phyloP scores from a whole-genome alignment of 208 protist genomes.

The Trypanosoma melophagium region DNA sequence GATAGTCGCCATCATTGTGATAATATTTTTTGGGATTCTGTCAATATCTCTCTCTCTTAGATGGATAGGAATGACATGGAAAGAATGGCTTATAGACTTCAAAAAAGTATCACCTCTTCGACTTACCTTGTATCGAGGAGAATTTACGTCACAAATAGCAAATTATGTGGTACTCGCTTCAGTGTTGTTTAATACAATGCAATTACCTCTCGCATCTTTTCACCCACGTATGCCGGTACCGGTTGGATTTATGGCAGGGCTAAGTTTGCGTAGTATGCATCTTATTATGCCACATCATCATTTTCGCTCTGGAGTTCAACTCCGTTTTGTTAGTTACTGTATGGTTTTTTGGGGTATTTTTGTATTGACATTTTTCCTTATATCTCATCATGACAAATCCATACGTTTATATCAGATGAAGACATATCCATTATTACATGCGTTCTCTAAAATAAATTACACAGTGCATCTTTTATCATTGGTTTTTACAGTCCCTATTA shows the following conservation, averaged over 20 bases:
- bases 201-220: conserved; percentile 57
- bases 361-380: conserved; percentile 2
- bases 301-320: conserved; percentile 11
- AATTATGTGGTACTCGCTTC: conserved; percentile 63
- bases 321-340: conserved; percentile 2
- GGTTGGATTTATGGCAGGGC: conserved; percentile 40
- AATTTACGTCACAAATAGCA: conserved; percentile 57
- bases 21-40: conserved; percentile 30
- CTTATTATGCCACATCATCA: conserved; percentile 67
- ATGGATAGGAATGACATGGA: conserved; percentile 37
- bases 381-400: not conserved
- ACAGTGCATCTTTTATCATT: conserved; percentile 38
- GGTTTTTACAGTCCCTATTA: conserved; percentile 45
- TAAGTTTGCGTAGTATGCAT: conserved; percentile 53
- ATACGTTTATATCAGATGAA: not conserved
- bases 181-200: conserved; percentile 41
- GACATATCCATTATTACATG: conserved; percentile 30
- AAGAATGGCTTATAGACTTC: conserved; percentile 46
- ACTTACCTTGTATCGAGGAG: conserved; percentile 60
- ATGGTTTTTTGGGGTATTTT: conserved; percentile 13
- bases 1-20: conserved; percentile 28
- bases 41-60: conserved; percentile 43
- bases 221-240: conserved; percentile 54
- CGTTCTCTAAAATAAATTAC: conserved; percentile 35
- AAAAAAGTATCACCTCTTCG: conserved; percentile 39